Base-by-base conservation (phyloP, 371 early-diverging fungal genomes). In the Mucor velutinosus region DNA sequence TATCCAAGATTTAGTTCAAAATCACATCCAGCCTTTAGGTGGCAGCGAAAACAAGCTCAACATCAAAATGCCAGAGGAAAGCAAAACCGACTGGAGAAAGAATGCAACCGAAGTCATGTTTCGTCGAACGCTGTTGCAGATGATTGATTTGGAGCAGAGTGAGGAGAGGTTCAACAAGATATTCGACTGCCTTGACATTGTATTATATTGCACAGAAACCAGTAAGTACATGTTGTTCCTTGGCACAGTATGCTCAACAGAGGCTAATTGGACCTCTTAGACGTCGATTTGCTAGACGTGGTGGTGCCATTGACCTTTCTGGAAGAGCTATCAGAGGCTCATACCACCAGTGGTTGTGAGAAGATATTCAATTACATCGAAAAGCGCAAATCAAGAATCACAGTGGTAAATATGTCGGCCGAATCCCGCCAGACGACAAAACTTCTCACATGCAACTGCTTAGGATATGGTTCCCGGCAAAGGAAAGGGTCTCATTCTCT, bases 401-500 rank as follows among this genome's bases (percentile, higher is more conserved):
- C 86, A 14, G 78, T 73, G 72, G 92, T 90, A 78, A 62, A 81
- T 65, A 33, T 14, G 33, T 1, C 45, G 1, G 21, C 8, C 12
- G 11, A 14, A 12, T 51, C 21, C 3, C 2, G 11, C 23, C 12
- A 2, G 23, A 51, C 21, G 11, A 10, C 51, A 12, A 23, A 0
- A 21, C 12, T 23, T 51, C 51, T 51, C 12, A 51, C 23, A 25
- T 7, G 7, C 51, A 51, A 7, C 21, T 8, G 0, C 45, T 51
- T 71, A 92, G 92, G 77, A 81, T 64, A 90, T 94, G 83, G 78
- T 87, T 5, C 87, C 92, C 23, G 85, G 78, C 1, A 85, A 83
- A 71, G 94, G 95, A 56, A 94, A 94, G 68, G 94, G 92, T 2
- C 76, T 93, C n/a, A 82, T 92, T 4, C 76, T 96, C 57, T 85